Evolutionary conservation across 331 rosid species (phyloP).

Genomic region (Arachis monticola): DNA sequence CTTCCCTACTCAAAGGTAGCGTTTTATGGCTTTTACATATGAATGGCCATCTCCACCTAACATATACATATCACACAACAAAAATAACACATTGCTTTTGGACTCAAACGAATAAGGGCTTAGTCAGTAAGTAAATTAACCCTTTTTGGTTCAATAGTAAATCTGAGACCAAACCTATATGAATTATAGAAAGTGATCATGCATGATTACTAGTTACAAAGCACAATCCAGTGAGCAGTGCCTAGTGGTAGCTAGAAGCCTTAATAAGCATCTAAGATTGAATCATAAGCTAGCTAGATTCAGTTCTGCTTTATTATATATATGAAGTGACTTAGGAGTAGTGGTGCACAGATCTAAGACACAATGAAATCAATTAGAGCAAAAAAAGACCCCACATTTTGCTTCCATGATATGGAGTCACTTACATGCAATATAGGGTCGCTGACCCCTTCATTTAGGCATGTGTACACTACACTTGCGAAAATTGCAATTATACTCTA

Average conservation of each 20-base stretch:
- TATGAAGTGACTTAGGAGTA: slow-evolving; percentile 30
- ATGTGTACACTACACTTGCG: slow-evolving; percentile 36
- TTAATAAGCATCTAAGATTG: slow-evolving; percentile 26
- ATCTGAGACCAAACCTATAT: slow-evolving; percentile 27
- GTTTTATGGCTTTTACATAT: slow-evolving; percentile 47
- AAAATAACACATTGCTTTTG: slow-evolving; percentile 27
- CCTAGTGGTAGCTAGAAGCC: slow-evolving; percentile 4
- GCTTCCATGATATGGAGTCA: slow-evolving; percentile 26
- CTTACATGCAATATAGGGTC: slow-evolving; percentile 36
- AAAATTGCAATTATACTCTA: slow-evolving; percentile 37
- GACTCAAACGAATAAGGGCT: slow-evolving; percentile 33
- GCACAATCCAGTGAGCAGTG: slow-evolving; percentile 27
- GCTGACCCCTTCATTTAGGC: slow-evolving; percentile 39
- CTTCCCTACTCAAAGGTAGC: slow-evolving; percentile 68
- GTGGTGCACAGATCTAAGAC: background rate
- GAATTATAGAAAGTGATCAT: slow-evolving; percentile 31
- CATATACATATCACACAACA: slow-evolving; percentile 24
- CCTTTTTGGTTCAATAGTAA: slow-evolving; percentile 36
- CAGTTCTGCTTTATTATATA: background rate
- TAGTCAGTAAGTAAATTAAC: background rate
- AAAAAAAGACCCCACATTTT: slow-evolving; percentile 27
- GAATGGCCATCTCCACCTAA: slow-evolving; percentile 60
- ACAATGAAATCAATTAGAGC: slow-evolving; percentile 18
- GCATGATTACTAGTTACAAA: slow-evolving; percentile 9
- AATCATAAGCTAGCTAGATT: slow-evolving; percentile 29